Conservation (phyloP, 352 stramenopile species). For the Blastocystis sp. region DNA sequence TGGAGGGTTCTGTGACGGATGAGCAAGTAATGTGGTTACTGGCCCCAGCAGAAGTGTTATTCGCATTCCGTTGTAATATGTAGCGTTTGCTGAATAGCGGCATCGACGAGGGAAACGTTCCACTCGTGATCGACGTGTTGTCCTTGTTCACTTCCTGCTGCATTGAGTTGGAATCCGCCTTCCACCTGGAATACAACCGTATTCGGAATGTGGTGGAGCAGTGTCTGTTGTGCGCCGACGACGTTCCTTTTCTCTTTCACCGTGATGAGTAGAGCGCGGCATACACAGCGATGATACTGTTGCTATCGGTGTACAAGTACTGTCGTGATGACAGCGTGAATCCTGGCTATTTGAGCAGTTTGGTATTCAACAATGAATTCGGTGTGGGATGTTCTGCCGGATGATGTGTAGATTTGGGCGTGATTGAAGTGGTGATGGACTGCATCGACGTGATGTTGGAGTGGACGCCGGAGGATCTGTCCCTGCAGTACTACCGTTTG, state of each 20-base stretch:
- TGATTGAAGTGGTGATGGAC: not conserved
- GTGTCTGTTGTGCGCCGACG: constrained; percentile 2
- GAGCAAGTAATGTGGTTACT: not conserved
- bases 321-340: constrained; percentile 2
- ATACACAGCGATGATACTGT: not conserved
- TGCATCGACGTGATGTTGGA: constrained; percentile 38
- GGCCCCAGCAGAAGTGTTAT: not conserved
- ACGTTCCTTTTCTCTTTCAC: not conserved
- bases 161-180: not conserved
- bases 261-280: not conserved
- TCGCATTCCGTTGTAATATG: not conserved
- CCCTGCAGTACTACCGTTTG: constrained; percentile 25
- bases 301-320: not conserved
- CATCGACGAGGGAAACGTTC: not conserved
- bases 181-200: constrained; percentile 13
- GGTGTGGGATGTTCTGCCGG: not conserved
- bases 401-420: not conserved
- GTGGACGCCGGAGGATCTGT: constrained; percentile 15
- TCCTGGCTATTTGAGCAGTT: not conserved
- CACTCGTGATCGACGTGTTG: not conserved
- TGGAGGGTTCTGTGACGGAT: not conserved
- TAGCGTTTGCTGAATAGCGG: not conserved
- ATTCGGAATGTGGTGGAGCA: not conserved
- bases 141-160: not conserved
- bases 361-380: constrained; percentile 1